phyloP scores from a whole-genome alignment of 202 grass and related monocot genomes.

The Zoysia matrella region DNA sequence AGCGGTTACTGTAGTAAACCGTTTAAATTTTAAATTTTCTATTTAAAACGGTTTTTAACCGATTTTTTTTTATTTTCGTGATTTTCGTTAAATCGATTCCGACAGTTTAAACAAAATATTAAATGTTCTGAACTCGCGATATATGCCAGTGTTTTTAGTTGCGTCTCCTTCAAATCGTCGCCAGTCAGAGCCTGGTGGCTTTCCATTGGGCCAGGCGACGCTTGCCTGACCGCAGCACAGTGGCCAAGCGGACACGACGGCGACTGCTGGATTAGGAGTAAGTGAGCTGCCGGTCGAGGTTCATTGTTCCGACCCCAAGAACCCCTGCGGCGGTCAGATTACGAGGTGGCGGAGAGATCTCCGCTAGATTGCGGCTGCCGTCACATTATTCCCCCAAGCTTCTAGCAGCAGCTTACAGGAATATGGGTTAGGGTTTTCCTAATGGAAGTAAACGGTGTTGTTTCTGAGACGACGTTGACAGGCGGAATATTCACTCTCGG shows the following conservation, averaged over 20 bases:
- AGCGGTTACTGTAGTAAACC: no score
- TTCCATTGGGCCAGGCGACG: conserved; percentile 14
- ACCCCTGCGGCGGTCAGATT: conserved; percentile 18
- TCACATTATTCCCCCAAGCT: conserved; percentile 1
- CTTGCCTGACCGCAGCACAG: conserved; percentile 14
- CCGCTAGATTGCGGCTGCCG: conserved; percentile 32
- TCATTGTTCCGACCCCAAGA: not conserved
- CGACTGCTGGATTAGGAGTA: not conserved
- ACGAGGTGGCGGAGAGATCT: not conserved
- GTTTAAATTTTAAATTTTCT: no score
- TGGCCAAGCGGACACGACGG: conserved; percentile 23
- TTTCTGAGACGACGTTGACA: not conserved
- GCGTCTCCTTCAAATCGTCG: not conserved
- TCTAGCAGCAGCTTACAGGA: not conserved
- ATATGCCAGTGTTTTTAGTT: not conserved
- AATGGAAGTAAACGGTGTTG: not conserved
- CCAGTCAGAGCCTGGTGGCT: conserved; percentile 9
- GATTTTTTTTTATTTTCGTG: no score
- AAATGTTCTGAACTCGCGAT: not conserved
- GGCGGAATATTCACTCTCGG: not conserved
- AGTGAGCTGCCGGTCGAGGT: not conserved
- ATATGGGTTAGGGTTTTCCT: not conserved
- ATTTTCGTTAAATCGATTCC: no score
- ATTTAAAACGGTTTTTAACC: no score
- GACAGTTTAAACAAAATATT: no score